Evolutionary conservation across 192 early-diverging fungal genomes (phyloP).

Genomic region (Geranomyces michiganensis): DNA sequence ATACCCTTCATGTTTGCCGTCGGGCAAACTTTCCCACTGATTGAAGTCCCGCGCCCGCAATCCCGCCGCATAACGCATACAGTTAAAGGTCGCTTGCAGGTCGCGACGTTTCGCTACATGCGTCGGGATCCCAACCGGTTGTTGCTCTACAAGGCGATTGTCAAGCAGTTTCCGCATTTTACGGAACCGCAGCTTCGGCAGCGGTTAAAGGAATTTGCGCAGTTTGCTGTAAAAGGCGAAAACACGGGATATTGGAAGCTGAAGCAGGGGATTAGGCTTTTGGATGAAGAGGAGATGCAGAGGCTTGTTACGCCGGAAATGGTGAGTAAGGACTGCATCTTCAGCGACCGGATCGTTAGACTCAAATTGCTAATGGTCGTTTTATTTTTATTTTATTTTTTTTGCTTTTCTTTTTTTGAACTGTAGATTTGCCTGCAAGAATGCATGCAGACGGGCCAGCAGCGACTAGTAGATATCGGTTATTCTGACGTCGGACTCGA

Average conservation of each 20-base stretch:
- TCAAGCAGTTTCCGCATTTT: slow-evolving; percentile 83
- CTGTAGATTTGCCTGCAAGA: slow-evolving; percentile 86
- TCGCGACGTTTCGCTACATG: slow-evolving; percentile 83
- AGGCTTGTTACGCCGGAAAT: slow-evolving; percentile 93
- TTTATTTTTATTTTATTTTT: not conserved
- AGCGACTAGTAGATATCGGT: slow-evolving; percentile 87
- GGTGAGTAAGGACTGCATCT: slow-evolving; percentile 38
- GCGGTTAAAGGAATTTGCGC: slow-evolving; percentile 94
- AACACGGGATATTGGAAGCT: slow-evolving; percentile 92
- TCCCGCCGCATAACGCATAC: slow-evolving; percentile 89
- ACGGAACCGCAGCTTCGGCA: slow-evolving; percentile 85
- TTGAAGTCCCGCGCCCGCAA: slow-evolving; percentile 94
- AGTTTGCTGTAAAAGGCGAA: slow-evolving; percentile 84
- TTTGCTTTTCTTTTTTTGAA: not conserved
- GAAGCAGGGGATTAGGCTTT: slow-evolving; percentile 69
- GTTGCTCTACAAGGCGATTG: slow-evolving; percentile 76
- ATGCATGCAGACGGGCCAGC: slow-evolving; percentile 90
- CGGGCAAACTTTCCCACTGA: slow-evolving; percentile 92
- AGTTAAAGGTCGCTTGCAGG: slow-evolving; percentile 81
- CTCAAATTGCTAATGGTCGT: too few species aligned
- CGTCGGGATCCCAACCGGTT: slow-evolving; percentile 74
- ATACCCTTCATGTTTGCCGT: slow-evolving; percentile 81
- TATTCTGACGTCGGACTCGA: slow-evolving; percentile 67
- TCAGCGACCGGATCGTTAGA: too few species aligned
- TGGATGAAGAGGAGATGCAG: slow-evolving; percentile 85